Percentiles rank a stretch among this genome's conserved stretches.
Conservation (phyloP, 345 rosid genomes). For the Abelmoschus esculentus region DNA sequence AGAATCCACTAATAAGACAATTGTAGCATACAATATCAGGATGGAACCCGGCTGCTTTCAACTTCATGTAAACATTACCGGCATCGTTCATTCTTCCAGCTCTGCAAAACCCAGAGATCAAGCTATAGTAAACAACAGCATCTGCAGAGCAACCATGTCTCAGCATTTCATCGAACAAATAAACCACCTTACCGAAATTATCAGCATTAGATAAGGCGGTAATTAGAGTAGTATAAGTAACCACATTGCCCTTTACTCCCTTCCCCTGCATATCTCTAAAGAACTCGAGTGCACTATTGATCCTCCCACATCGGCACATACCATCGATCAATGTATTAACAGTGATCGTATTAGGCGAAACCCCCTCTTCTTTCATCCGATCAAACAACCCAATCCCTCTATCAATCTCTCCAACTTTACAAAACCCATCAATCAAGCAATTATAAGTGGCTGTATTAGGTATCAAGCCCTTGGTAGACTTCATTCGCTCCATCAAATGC, state of each 20-base stretch:
- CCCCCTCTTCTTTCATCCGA: constrained; percentile 47
- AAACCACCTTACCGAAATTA: constrained; percentile 55
- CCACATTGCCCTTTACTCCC: constrained; percentile 44
- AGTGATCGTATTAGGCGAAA: constrained; percentile 47
- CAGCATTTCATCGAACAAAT: constrained; percentile 43
- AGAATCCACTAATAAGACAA: constrained; percentile 48
- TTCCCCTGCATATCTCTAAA: constrained; percentile 41
- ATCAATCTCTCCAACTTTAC: constrained; percentile 58
- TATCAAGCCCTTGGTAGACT: constrained; percentile 26
- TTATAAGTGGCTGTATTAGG: constrained; percentile 59
- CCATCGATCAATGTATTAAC: constrained; percentile 56
- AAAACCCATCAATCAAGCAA: constrained; percentile 67
- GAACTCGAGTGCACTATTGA: constrained; percentile 42
- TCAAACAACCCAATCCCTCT: constrained; percentile 45
- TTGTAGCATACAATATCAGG: constrained; percentile 66
- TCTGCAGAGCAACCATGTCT: constrained; percentile 44
- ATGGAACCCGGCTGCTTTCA: constrained; percentile 50
- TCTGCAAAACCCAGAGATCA: constrained; percentile 57
- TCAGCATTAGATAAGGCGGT: constrained; percentile 51
- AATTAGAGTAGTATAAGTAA: constrained; percentile 51
- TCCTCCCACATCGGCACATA: constrained; percentile 61
- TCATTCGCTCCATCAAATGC: constrained; percentile 46
- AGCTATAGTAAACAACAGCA: constrained; percentile 48
- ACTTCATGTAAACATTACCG: constrained; percentile 24
- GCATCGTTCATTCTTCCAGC: constrained; percentile 67